Percentiles rank a stretch among this genome's conserved stretches.
phyloP scores from a whole-genome alignment of 140 eudicot genomes.

The Cichorium intybus region DNA sequence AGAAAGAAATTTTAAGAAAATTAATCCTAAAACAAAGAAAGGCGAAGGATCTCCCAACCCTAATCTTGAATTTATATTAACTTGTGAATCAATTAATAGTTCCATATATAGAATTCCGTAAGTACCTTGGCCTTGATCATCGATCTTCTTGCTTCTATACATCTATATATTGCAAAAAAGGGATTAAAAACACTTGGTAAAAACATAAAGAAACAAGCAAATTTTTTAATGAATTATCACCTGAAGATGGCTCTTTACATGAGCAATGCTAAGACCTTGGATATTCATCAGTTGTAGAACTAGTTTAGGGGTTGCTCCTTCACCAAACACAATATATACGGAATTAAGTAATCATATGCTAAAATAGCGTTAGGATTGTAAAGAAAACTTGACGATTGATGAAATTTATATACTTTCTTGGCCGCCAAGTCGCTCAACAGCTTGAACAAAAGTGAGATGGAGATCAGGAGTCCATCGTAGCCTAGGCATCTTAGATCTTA shows the following conservation, averaged over 20 bases:
- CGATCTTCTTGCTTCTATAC: slow-evolving; percentile 36
- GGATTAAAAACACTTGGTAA: not conserved
- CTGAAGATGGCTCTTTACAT: slow-evolving; percentile 41
- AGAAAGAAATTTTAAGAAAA: not conserved
- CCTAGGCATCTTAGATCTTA: slow-evolving; percentile 43
- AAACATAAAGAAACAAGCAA: not conserved
- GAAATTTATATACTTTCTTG: slow-evolving; percentile 29
- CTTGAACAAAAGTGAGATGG: slow-evolving; percentile 42
- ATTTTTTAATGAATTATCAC: slow-evolving; percentile 1
- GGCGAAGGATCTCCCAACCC: not conserved
- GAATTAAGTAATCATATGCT: not conserved
- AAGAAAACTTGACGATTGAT: not conserved
- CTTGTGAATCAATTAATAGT: not conserved
- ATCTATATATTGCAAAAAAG: slow-evolving; percentile 9
- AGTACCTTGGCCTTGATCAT: slow-evolving; percentile 30
- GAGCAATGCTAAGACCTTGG: slow-evolving; percentile 36
- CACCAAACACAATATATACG: not conserved
- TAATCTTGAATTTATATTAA: not conserved
- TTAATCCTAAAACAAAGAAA: not conserved
- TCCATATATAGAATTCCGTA: not conserved
- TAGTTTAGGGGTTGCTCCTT: slow-evolving; percentile 3
- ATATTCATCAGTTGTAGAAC: slow-evolving; percentile 37
- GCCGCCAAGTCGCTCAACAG: slow-evolving; percentile 45
- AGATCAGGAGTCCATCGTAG: slow-evolving; percentile 49
- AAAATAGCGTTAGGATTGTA: not conserved